These are phyloP conservation scores for Delonix regia DNA, from an alignment of 306 rosid genomes.

Conservation along the genomic window DNA sequence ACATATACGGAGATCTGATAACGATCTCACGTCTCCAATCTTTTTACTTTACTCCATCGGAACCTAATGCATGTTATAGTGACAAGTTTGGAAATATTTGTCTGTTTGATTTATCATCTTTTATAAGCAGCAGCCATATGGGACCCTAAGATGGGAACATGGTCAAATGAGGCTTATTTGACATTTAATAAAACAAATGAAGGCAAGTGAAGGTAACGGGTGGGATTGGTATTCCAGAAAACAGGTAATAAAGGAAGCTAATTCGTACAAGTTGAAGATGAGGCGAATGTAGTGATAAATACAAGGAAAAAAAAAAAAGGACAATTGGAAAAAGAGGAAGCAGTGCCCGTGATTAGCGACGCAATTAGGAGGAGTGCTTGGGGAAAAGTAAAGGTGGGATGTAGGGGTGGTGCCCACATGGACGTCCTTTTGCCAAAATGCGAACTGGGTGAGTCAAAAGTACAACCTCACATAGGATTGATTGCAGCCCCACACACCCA, in stretches of 20 bases:
- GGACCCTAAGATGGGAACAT: background rate
- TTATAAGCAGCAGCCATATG: too few species aligned
- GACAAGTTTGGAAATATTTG: too few species aligned
- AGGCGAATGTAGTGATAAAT: background rate
- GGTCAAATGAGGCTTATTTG: background rate
- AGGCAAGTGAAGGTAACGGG: too few species aligned
- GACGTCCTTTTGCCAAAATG: conserved; percentile 35
- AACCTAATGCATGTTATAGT: too few species aligned
- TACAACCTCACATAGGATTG: background rate
- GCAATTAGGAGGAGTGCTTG: conserved; percentile 39
- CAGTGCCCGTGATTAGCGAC: conserved; percentile 49
- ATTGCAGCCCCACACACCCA: conserved; percentile 1
- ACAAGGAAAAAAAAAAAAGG: background rate
- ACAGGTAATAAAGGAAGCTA: background rate
- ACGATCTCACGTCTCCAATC: background rate
- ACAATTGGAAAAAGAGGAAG: background rate
- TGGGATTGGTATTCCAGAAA: background rate
- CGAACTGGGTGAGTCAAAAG: conserved; percentile 7
- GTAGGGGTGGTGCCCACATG: conserved; percentile 38
- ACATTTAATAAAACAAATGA: too few species aligned
- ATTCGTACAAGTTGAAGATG: background rate
- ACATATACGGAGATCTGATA: background rate
- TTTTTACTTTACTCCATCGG: background rate
- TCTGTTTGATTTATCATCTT: too few species aligned
- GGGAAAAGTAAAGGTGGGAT: conserved; percentile 37